Percentiles rank a stretch among this genome's conserved stretches.
Conservation (phyloP, 1,139 yeast species). For the Pneumocystis carinii region DNA sequence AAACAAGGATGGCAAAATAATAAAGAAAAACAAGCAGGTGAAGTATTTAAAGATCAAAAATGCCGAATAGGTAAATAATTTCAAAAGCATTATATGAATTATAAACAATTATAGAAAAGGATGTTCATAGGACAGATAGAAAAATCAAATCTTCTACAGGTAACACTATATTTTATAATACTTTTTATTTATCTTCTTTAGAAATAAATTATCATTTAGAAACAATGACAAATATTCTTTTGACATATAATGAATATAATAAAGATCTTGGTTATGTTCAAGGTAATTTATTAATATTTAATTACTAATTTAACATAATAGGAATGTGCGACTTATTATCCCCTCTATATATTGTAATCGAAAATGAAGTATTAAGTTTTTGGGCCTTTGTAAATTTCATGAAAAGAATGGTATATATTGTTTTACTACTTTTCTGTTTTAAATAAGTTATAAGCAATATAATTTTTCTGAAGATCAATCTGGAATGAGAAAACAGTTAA, state of each 20-base stretch:
- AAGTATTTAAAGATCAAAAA: constrained; percentile 29
- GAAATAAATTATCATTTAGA: constrained; percentile 54
- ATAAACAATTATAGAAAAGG: constrained; percentile 73
- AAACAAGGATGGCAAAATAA: constrained; percentile 58
- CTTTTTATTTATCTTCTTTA: constrained; percentile 38
- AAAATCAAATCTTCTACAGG: constrained; percentile 45
- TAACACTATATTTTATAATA: constrained; percentile 36
- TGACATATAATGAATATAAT: constrained; percentile 77
- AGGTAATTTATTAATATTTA: constrained; percentile 30
- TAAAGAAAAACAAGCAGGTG: constrained; percentile 36
- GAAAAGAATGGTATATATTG: constrained; percentile 51
- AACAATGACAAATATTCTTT: constrained; percentile 58
- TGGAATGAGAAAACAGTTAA: constrained; percentile 84
- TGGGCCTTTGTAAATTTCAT: constrained; percentile 82
- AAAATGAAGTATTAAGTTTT: constrained; percentile 68
- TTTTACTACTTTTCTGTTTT: background rate
- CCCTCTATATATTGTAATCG: constrained; percentile 63
- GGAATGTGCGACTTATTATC: constrained; percentile 82
- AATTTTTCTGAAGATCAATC: constrained; percentile 82
- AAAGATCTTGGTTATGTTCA: constrained; percentile 83
- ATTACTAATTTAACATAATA: background rate
- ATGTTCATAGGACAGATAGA: constrained; percentile 83
- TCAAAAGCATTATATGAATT: constrained; percentile 61
- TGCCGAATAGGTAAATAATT: constrained; percentile 22
- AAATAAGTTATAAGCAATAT: constrained; percentile 34